Conservation (phyloP, 169 alveolate genomes). For the Cryptosporidium viatorum region DNA sequence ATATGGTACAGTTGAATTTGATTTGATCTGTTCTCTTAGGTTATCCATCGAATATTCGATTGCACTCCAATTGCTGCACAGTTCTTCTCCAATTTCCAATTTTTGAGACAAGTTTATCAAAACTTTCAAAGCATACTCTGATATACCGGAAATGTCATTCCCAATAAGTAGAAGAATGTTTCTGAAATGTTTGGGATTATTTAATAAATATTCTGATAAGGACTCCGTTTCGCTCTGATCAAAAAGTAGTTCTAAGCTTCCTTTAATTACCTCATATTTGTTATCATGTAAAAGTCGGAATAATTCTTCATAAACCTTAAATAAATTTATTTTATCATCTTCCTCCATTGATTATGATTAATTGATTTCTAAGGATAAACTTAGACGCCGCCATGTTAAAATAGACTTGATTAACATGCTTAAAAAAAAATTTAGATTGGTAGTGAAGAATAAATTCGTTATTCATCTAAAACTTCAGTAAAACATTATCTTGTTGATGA, state of each 20-base stretch:
- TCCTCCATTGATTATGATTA: slow-evolving; percentile 13
- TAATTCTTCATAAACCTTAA: slow-evolving; percentile 32
- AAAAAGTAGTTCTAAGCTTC: slow-evolving; percentile 33
- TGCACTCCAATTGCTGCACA: slow-evolving; percentile 24
- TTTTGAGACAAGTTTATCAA: slow-evolving; percentile 62
- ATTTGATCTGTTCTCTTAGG: slow-evolving; percentile 48
- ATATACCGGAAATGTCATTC: not conserved
- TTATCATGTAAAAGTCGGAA: not conserved
- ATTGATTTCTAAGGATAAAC: not conserved
- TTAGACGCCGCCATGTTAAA: slow-evolving; percentile 20
- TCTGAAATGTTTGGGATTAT: slow-evolving; percentile 22
- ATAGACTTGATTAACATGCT: not conserved
- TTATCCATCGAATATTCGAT: slow-evolving; percentile 61
- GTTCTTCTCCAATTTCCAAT: slow-evolving; percentile 22
- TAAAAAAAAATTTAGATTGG: not conserved
- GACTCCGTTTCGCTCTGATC: slow-evolving; percentile 63
- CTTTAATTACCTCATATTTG: slow-evolving; percentile 25
- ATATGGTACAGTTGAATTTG: slow-evolving; percentile 31
- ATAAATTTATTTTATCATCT: not conserved
- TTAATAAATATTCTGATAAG: not conserved
- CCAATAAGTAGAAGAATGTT: slow-evolving; percentile 23
- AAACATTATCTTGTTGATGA: too few relatives aligned
- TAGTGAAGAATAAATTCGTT: too few relatives aligned
- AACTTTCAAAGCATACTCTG: slow-evolving; percentile 23
- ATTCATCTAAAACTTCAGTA: not conserved